phyloP scores from a whole-genome alignment of 1,139 yeast genomes.

The Suhomyces yuchorum region DNA sequence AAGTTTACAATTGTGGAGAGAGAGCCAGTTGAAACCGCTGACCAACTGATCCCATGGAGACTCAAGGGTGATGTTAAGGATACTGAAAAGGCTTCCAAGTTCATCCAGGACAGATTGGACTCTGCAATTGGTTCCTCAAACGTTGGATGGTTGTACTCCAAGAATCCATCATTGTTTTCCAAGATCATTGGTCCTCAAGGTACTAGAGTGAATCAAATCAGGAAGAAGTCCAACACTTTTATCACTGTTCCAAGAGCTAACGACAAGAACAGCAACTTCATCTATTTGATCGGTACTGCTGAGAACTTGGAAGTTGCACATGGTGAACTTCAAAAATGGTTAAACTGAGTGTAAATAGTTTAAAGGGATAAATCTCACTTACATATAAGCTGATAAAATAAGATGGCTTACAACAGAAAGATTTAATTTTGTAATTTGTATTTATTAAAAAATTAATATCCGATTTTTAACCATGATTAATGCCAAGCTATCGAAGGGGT shows the following conservation, averaged over 20 bases:
- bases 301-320: slow-evolving; percentile 33
- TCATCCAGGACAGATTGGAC: slow-evolving; percentile 36
- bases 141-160: slow-evolving; percentile 43
- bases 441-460: no score
- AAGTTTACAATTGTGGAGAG: slow-evolving; percentile 49
- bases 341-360: slow-evolving; percentile 10
- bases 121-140: slow-evolving; percentile 35
- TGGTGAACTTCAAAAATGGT: slow-evolving; percentile 27
- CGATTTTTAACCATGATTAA: no score
- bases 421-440: no score
- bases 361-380: background rate
- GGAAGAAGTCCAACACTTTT: slow-evolving; percentile 59
- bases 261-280: slow-evolving; percentile 50
- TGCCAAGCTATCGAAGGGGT: no score
- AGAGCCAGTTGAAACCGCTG: slow-evolving; percentile 31
- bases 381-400: background rate
- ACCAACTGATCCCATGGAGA: slow-evolving; percentile 63
- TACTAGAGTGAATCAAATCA: slow-evolving; percentile 60
- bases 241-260: slow-evolving; percentile 65
- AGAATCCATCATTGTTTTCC: slow-evolving; percentile 44
- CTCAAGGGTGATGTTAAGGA: slow-evolving; percentile 51
- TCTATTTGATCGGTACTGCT: slow-evolving; percentile 36
- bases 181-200: slow-evolving; percentile 81
- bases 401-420: background rate
- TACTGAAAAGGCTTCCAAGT: slow-evolving; percentile 41